Percentiles rank a stretch among this genome's conserved stretches.
Conservation (phyloP, 768 basidiomycete genomes). For the Mycena haematopus region DNA sequence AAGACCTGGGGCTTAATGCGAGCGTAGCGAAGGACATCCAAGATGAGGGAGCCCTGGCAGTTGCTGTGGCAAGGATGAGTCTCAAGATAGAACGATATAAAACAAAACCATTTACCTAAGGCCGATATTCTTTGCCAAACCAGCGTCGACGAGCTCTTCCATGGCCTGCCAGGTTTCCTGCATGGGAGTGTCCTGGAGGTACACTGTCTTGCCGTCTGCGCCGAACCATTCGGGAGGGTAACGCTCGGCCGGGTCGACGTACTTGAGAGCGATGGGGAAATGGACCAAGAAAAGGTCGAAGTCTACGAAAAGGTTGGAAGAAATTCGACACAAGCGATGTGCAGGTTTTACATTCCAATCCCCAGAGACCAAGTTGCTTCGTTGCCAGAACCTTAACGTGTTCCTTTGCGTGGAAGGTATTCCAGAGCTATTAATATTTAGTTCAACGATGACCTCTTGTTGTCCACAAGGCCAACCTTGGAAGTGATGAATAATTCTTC, state of each 20-base stretch:
- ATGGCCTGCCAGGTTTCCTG: slow-evolving; percentile 86
- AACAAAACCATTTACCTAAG: slow-evolving; percentile 58
- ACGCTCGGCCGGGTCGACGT: slow-evolving; percentile 75
- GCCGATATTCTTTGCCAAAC: slow-evolving; percentile 80
- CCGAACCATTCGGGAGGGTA: slow-evolving; percentile 88
- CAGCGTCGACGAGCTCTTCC: slow-evolving; percentile 79
- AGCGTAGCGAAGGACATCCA: slow-evolving; percentile 83
- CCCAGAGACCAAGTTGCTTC: slow-evolving; percentile 81
- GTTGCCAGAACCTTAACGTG: slow-evolving; percentile 64
- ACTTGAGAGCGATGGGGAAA: slow-evolving; percentile 84
- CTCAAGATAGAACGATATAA: background rate
- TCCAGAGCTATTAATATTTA: slow-evolving; percentile 73
- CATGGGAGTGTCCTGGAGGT: slow-evolving; percentile 64
- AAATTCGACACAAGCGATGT: background rate
- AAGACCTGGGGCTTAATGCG: slow-evolving; percentile 72
- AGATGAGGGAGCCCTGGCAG: slow-evolving; percentile 71
- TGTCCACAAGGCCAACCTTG: slow-evolving; percentile 53
- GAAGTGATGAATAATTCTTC: slow-evolving; percentile 91
- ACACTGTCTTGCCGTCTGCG: slow-evolving; percentile 60
- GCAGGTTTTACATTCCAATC: slow-evolving; percentile 53
- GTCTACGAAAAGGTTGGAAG: slow-evolving; percentile 42
- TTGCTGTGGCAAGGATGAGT: slow-evolving; percentile 54
- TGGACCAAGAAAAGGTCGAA: slow-evolving; percentile 85
- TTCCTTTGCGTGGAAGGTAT: slow-evolving; percentile 84
- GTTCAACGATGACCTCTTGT: background rate